Evolutionary conservation across 139 green algal species (phyloP), one percentile per base, ranked within the genome.

Genomic region (Chlamydomonas sphaeroides): DNA sequence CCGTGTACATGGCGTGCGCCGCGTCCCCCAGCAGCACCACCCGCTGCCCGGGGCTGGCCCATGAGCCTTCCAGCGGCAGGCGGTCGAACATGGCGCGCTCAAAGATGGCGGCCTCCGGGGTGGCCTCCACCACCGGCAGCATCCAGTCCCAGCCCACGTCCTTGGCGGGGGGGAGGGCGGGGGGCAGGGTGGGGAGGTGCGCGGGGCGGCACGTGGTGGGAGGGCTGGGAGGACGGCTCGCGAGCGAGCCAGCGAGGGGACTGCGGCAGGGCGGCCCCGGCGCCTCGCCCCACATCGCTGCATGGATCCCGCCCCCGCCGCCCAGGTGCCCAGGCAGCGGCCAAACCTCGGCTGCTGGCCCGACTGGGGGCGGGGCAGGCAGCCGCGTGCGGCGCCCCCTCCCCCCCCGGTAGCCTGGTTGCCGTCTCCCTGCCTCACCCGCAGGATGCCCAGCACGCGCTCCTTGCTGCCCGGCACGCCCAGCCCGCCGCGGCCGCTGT

Each of bases 11-110:
- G 32, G 77, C 86, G 63, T 92, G 89, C 32, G 87, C 83, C n/a
- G 82, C 74, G 65, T 92, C 88, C 5, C 88, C 87, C 68, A 92
- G 70, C 62, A 92, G 86, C 68, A 92, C 65, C 39, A 90, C 80
- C 18, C 81, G 80, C 25, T 36, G 38, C 61, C 80, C 76, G 5
- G 48, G 26, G 63, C 57, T 75, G 67, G 53, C 62, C 77, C 74
- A n/a, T n/a, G n/a, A 65, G 21, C 75, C 18, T 26, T 69, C 76
- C 48, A 89, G 62, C 5, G 89, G 89, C 35, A 86, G 39, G 28
- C 86, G 66, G 76, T 91, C 89, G 77, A 85, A 83, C 70, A 88
- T 80, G 59, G 86, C 86, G 0, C 89, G 84, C 84, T 92, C 89
- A 68, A 91, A 92, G 32, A 92, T 86, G 65, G 65, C 36, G n/a